These are phyloP conservation scores for Aspergillus costaricaensis DNA, from an alignment of 2,329 filamentous ascomycete genomes.

Conservation along the genomic window DNA sequence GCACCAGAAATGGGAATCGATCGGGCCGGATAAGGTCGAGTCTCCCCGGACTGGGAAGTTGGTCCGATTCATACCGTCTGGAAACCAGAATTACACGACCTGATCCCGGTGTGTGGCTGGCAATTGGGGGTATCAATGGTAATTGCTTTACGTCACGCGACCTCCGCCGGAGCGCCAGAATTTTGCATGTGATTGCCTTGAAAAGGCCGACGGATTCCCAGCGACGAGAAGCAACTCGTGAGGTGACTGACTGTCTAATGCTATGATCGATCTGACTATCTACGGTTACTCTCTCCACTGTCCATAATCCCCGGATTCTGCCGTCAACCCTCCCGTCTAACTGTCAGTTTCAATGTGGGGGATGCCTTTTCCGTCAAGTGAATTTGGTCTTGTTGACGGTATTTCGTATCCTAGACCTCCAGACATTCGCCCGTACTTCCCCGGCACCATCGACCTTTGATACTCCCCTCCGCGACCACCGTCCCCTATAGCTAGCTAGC, in stretches of 20 bases:
- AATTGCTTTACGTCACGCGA: conserved; percentile 39
- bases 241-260: background rate
- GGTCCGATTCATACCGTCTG: conserved; percentile 15
- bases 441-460: conserved; percentile 1
- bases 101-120: background rate
- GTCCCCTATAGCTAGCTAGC: background rate
- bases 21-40: background rate
- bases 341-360: conserved; percentile 22
- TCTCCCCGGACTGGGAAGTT: conserved; percentile 19
- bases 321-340: conserved; percentile 12
- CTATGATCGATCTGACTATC: background rate
- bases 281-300: conserved; percentile 16
- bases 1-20: background rate
- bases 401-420: conserved; percentile 14
- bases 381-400: conserved; percentile 18
- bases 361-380: conserved; percentile 13
- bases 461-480: background rate
- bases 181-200: conserved; percentile 41
- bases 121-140: conserved; percentile 27
- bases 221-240: background rate
- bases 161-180: conserved; percentile 15
- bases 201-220: conserved; percentile 28
- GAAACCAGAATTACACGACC: conserved; percentile 14
- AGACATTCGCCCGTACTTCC: background rate
- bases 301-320: conserved; percentile 26